Evolutionary conservation across 495 filamentous ascomycete species (phyloP).

Genomic region (Emericellopsis terricola): DNA sequence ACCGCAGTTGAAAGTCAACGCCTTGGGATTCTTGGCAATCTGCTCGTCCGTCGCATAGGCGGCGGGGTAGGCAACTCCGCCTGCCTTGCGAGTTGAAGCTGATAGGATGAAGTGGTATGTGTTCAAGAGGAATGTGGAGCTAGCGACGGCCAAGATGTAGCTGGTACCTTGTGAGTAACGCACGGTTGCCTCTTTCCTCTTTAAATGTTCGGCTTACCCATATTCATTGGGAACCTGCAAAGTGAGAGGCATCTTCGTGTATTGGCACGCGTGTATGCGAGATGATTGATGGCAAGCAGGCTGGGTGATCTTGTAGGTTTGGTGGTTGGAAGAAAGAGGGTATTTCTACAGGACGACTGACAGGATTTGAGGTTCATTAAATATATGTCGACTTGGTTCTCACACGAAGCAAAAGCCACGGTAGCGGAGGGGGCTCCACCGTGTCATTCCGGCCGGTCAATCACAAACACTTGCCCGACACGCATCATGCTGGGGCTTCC

Average conservation of each 20-base stretch:
- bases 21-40: conserved; percentile 35
- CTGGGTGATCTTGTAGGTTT: too few relatives aligned
- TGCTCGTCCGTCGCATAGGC: conserved; percentile 40
- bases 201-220: conserved; percentile 23
- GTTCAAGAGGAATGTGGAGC: conserved; percentile 40
- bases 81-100: conserved; percentile 25
- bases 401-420: too few relatives aligned
- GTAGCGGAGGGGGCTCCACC: too few relatives aligned
- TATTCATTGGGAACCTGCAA: conserved; percentile 21
- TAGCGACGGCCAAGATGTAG: conserved; percentile 40
- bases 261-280: too few relatives aligned
- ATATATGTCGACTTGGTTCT: too few relatives aligned
- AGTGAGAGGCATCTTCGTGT: conserved; percentile 9
- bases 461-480: too few relatives aligned
- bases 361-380: too few relatives aligned
- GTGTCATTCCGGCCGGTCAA: too few relatives aligned
- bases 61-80: conserved; percentile 44
- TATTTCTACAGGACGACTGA: too few relatives aligned
- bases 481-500: too few relatives aligned
- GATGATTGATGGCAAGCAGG: too few relatives aligned
- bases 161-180: conserved; percentile 7
- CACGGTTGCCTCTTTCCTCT: not conserved
- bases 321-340: too few relatives aligned
- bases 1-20: conserved; percentile 32
- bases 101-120: conserved; percentile 30